These are phyloP conservation scores for Paxillus rubicundulus DNA, from an alignment of 768 basidiomycete genomes.

Conservation along the genomic window DNA sequence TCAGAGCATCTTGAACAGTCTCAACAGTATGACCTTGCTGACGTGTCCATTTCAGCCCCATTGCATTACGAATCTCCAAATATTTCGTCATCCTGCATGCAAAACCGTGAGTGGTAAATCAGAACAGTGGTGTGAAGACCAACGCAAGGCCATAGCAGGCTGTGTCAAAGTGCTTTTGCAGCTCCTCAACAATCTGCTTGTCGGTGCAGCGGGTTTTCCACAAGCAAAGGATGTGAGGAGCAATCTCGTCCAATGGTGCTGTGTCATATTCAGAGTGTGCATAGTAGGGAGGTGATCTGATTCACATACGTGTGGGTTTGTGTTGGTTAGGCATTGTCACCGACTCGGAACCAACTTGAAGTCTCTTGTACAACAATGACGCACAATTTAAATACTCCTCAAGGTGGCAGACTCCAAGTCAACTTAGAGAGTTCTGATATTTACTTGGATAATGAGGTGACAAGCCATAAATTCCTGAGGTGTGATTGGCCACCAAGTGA, in stretches of 20 bases:
- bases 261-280: too few relatives aligned
- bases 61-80: slow-evolving; percentile 1
- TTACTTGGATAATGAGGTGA: too few relatives aligned
- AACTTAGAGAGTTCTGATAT: too few relatives aligned
- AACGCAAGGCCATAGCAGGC: slow-evolving; percentile 23
- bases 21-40: slow-evolving; percentile 21
- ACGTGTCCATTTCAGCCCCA: slow-evolving; percentile 18
- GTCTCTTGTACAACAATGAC: too few relatives aligned
- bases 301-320: slow-evolving; percentile 1
- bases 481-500: too few relatives aligned
- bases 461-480: too few relatives aligned
- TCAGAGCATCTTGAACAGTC: slow-evolving; percentile 18
- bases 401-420: too few relatives aligned
- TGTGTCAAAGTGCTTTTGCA: slow-evolving; percentile 23
- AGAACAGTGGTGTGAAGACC: neutral
- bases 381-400: too few relatives aligned
- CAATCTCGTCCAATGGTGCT: slow-evolving; percentile 10
- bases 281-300: neutral
- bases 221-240: slow-evolving; percentile 7
- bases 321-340: slow-evolving; percentile 1
- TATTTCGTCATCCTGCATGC: neutral
- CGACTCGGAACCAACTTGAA: too few relatives aligned
- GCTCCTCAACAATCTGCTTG: slow-evolving; percentile 21
- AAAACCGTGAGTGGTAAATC: neutral
- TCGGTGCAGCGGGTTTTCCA: slow-evolving; percentile 27